Evolutionary conservation across 331 rosid genomes (phyloP).

Genomic region (Malus hybrid): DNA sequence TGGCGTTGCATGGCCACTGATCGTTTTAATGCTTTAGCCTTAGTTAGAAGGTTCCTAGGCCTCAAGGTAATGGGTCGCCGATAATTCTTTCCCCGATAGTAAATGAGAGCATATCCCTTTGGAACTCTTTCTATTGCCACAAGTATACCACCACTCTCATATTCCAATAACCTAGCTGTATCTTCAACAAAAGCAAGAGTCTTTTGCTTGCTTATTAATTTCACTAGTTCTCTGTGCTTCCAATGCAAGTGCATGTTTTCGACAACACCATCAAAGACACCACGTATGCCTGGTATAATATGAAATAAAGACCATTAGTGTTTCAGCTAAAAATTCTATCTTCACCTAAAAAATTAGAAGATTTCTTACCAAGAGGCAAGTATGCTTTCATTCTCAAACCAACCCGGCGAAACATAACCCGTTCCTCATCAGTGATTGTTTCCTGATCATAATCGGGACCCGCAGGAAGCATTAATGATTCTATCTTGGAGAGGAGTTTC

Average conservation of each 20-base stretch:
- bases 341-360: conserved; percentile 8
- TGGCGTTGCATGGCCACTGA: conserved; percentile 87
- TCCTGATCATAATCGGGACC: conserved; percentile 82
- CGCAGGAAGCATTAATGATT: conserved; percentile 73
- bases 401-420: conserved; percentile 72
- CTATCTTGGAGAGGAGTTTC: conserved; percentile 53
- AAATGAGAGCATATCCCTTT: conserved; percentile 75
- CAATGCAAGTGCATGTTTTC: conserved; percentile 98
- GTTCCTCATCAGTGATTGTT: conserved; percentile 92
- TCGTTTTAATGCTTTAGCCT: conserved; percentile 85
- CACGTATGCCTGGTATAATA: conserved; percentile 64
- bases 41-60: conserved; percentile 80
- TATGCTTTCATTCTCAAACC: conserved; percentile 86
- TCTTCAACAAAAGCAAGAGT: conserved; percentile 83
- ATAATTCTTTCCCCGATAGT: conserved; percentile 90
- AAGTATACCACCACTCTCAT: conserved; percentile 87
- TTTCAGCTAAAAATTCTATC: conserved; percentile 10
- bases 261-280: conserved; percentile 82
- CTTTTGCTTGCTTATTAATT: conserved; percentile 75
- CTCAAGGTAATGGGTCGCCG: conserved; percentile 61
- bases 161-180: conserved; percentile 81
- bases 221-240: conserved; percentile 93
- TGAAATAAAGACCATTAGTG: conserved; percentile 14
- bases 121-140: conserved; percentile 83
- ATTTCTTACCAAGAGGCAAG: conserved; percentile 72